Evolutionary conservation across 73 alveolate genomes (phyloP).

Genomic region (Stentor coeruleus): DNA sequence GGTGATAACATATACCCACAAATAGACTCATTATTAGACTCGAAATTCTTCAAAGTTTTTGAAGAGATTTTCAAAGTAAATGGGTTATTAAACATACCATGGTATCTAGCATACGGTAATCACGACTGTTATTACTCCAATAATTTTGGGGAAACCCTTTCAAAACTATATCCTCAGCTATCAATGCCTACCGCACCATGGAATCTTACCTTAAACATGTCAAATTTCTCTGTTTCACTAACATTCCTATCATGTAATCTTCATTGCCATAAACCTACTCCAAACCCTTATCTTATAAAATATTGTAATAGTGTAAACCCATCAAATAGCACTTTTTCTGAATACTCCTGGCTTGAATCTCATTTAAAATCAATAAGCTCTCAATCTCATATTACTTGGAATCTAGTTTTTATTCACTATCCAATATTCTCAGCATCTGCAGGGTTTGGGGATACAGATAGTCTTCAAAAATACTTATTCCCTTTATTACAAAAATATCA

Average conservation of each 20-base stretch:
- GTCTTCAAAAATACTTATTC: neutral
- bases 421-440: conserved; percentile 1
- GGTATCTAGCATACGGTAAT: conserved; percentile 13
- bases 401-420: neutral
- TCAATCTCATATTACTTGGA: neutral
- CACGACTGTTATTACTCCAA: neutral
- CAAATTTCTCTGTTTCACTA: neutral
- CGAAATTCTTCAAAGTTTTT: neutral
- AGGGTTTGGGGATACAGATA: neutral
- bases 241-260: neutral
- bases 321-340: neutral
- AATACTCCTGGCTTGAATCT: neutral
- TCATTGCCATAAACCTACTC: neutral
- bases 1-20: conserved; percentile 2
- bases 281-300: neutral
- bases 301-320: neutral
- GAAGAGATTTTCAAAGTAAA: neutral
- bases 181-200: conserved; percentile 2
- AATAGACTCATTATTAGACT: neutral
- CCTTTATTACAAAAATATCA: neutral
- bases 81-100: neutral
- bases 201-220: neutral
- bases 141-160: neutral
- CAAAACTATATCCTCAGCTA: neutral
- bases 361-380: neutral